Evolutionary conservation across 169 alveolate genomes (phyloP).

Genomic region (Theileria orientalis): DNA sequence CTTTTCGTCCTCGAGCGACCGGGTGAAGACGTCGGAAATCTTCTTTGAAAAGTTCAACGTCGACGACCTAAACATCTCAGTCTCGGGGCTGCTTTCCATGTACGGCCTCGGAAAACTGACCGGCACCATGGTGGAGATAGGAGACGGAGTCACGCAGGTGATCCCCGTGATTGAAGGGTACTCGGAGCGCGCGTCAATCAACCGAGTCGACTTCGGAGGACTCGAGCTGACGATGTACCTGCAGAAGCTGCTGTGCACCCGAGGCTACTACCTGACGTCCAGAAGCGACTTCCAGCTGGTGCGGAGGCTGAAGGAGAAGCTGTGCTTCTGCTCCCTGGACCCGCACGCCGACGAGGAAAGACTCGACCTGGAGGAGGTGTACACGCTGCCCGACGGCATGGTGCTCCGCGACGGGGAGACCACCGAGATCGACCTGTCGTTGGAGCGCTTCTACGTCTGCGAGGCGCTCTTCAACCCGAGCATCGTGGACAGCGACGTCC

Average conservation of each 20-base stretch:
- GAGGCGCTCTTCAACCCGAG: constrained; percentile 82
- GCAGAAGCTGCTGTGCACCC: constrained; percentile 76
- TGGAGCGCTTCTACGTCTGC: constrained; percentile 83
- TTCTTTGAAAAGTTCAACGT: constrained; percentile 79
- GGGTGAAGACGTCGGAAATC: constrained; percentile 78
- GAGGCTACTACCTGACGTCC: constrained; percentile 77
- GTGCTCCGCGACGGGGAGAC: constrained; percentile 79
- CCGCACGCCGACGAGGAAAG: constrained; percentile 77
- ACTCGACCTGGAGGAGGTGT: constrained; percentile 57
- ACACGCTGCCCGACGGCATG: constrained; percentile 83
- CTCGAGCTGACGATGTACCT: constrained; percentile 82
- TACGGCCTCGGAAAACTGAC: constrained; percentile 86
- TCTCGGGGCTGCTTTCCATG: constrained; percentile 82
- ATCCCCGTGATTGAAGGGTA: constrained; percentile 88
- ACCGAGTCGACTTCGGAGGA: constrained; percentile 84
- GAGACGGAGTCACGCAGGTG: constrained; percentile 84
- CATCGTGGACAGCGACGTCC: constrained; percentile 55
- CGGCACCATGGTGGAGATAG: constrained; percentile 85
- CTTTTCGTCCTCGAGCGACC: constrained; percentile 65
- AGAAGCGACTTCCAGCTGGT: constrained; percentile 74
- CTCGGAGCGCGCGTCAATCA: constrained; percentile 75
- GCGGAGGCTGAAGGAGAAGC: constrained; percentile 77
- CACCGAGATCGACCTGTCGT: constrained; percentile 69
- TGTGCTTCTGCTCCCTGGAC: constrained; percentile 81
- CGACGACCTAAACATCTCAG: constrained; percentile 78